phyloP scores from a whole-genome alignment of 1,139 yeast genomes.

The Candida sp. region DNA sequence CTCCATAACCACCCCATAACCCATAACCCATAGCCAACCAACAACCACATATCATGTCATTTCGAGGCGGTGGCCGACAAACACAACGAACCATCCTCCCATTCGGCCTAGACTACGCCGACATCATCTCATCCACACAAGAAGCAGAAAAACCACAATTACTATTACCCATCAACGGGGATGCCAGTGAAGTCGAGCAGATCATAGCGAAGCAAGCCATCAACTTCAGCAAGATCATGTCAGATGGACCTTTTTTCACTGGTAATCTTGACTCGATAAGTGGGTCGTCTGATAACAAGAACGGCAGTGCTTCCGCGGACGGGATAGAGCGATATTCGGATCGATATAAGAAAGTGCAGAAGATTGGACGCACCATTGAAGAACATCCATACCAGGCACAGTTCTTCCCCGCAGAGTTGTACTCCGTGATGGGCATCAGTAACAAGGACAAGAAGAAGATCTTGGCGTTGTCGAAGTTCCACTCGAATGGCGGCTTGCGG shows the following conservation, averaged over 20 bases:
- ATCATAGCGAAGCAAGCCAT: conserved; percentile 68
- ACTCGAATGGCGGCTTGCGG: conserved; percentile 50
- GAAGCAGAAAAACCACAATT: conserved; percentile 41
- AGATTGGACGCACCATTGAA: conserved; percentile 76
- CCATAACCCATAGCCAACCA: background rate
- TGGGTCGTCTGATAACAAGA: conserved; percentile 17
- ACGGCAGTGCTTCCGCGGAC: conserved; percentile 33
- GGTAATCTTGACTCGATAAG: conserved; percentile 44
- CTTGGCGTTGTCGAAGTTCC: conserved; percentile 53
- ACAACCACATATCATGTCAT: conserved; percentile 22
- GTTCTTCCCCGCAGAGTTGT: conserved; percentile 82
- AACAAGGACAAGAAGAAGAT: conserved; percentile 56
- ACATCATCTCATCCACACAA: conserved; percentile 41
- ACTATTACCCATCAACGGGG: conserved; percentile 71
- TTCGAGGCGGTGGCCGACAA: conserved; percentile 21
- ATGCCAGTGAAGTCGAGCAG: conserved; percentile 58
- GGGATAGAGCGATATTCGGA: conserved; percentile 80
- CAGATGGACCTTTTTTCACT: conserved; percentile 80
- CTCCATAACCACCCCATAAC: too few species aligned
- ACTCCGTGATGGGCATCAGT: conserved; percentile 73
- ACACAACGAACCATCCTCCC: conserved; percentile 49
- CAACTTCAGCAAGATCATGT: conserved; percentile 58
- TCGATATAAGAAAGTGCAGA: conserved; percentile 70
- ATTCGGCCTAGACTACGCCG: conserved; percentile 72
- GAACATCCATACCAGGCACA: conserved; percentile 80